Percentiles rank a stretch among this genome's conserved stretches.
phyloP scores from a whole-genome alignment of 495 filamentous ascomycete genomes.

The Coniosporium apollinis region DNA sequence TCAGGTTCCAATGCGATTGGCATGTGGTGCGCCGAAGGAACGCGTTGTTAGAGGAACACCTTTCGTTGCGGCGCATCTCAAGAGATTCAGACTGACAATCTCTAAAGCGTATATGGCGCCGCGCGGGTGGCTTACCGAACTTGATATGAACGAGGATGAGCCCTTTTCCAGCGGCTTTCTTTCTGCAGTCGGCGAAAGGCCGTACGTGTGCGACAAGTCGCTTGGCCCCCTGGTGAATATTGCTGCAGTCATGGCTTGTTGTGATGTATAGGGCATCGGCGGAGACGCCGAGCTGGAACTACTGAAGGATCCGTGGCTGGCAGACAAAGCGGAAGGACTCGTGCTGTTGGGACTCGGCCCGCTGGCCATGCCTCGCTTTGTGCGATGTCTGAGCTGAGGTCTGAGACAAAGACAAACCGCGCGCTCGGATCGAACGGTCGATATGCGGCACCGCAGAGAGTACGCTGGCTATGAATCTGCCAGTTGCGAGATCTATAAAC shows the following conservation, averaged over 20 bases:
- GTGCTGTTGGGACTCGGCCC: slow-evolving; percentile 22
- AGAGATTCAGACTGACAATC: no score
- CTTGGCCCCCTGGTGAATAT: slow-evolving; percentile 8
- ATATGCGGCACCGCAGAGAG: not conserved
- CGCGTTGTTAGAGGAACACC: no score
- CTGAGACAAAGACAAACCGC: not conserved
- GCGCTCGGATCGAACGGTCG: not conserved
- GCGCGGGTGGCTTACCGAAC: no score
- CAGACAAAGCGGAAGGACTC: slow-evolving; percentile 14
- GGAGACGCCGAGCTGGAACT: slow-evolving; percentile 16
- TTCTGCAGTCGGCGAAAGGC: slow-evolving; percentile 8
- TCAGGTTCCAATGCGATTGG: no score
- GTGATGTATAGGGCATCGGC: no score
- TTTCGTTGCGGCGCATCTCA: no score
- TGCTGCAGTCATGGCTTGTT: slow-evolving; percentile 13
- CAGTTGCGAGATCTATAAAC: not conserved
- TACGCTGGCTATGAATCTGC: not conserved
- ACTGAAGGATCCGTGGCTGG: slow-evolving; percentile 17
- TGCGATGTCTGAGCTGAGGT: not conserved
- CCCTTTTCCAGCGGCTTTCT: slow-evolving; percentile 11
- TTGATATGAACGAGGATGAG: slow-evolving; percentile 11
- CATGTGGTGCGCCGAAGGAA: no score
- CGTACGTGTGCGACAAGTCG: not conserved
- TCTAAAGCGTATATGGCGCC: no score
- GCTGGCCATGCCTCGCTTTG: slow-evolving; percentile 12